Evolutionary conservation across 1,284 basidiomycete genomes (phyloP).

Genomic region (Pisolithus thermaeus): DNA sequence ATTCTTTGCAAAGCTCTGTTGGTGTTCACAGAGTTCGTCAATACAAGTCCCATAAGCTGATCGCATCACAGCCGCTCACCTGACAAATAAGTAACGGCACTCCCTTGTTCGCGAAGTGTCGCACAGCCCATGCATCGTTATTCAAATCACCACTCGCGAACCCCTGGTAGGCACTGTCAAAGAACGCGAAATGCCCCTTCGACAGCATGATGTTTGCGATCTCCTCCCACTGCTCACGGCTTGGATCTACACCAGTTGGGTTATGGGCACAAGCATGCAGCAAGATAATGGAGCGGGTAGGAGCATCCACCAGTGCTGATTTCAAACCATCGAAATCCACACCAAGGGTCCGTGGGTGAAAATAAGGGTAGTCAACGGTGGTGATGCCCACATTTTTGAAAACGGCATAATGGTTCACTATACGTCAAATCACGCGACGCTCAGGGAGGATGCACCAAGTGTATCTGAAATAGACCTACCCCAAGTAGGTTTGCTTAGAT

Average conservation of each 20-base stretch:
- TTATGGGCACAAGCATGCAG: constrained; percentile 95
- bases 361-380: constrained; percentile 83
- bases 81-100: constrained; percentile 86
- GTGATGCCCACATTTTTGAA: constrained; percentile 80
- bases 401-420: constrained; percentile 90
- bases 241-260: constrained; percentile 95
- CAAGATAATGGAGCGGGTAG: constrained; percentile 78
- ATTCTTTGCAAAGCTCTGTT: constrained; percentile 91
- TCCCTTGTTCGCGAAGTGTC: constrained; percentile 68
- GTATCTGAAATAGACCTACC: constrained; percentile 38
- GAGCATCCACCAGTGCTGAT: constrained; percentile 57
- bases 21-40: constrained; percentile 19
- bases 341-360: constrained; percentile 85
- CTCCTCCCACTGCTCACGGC: constrained; percentile 80
- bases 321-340: constrained; percentile 81
- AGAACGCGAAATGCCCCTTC: constrained; percentile 86
- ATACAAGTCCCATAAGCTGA: background rate
- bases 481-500: constrained; percentile 84
- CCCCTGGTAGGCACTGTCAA: constrained; percentile 95
- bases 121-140: constrained; percentile 69
- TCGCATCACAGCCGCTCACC: constrained; percentile 38
- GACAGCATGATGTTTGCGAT: constrained; percentile 73
- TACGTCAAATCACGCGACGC: background rate
- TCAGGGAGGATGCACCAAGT: background rate
- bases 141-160: constrained; percentile 85